Evolutionary conservation across 345 rosid genomes (phyloP).

Genomic region (Arabis hirsuta): DNA sequence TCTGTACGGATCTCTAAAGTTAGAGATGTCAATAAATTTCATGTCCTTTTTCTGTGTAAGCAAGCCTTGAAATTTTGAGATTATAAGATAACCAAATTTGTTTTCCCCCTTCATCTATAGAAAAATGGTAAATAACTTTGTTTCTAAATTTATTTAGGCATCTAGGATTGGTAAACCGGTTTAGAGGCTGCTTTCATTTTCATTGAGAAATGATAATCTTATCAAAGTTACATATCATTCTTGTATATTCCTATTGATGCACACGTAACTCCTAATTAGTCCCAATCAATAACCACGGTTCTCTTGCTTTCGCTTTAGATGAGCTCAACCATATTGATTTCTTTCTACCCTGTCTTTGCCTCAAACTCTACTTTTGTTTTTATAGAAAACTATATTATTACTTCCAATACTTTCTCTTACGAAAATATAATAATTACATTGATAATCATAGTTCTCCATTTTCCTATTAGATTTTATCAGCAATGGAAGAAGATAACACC

Average conservation of each 20-base stretch:
- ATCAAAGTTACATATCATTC: too few species aligned
- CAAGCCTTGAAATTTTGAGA: not conserved
- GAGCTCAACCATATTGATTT: constrained; percentile 24
- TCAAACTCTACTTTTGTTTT: not conserved
- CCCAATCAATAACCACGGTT: constrained; percentile 26
- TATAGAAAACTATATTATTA: not conserved
- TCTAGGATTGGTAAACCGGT: not conserved
- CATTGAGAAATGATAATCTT: not conserved
- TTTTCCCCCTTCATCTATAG: not conserved
- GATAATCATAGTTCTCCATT: not conserved
- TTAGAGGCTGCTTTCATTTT: not conserved
- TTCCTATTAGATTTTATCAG: not conserved
- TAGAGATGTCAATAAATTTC: not conserved
- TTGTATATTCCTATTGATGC: not conserved
- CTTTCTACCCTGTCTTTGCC: constrained; percentile 8
- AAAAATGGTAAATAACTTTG: not conserved
- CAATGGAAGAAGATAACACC: constrained; percentile 39
- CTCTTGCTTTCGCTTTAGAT: constrained; percentile 25
- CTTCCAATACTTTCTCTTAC: not conserved
- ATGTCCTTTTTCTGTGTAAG: not conserved
- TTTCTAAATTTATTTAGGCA: not conserved
- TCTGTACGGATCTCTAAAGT: not conserved
- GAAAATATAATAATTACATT: not conserved
- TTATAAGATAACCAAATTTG: too few species aligned
- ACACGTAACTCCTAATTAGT: constrained; percentile 16